Evolutionary conservation across 2,329 filamentous ascomycete species (phyloP), one percentile per base, ranked within the genome.

Genomic region (Aspergillus felis): DNA sequence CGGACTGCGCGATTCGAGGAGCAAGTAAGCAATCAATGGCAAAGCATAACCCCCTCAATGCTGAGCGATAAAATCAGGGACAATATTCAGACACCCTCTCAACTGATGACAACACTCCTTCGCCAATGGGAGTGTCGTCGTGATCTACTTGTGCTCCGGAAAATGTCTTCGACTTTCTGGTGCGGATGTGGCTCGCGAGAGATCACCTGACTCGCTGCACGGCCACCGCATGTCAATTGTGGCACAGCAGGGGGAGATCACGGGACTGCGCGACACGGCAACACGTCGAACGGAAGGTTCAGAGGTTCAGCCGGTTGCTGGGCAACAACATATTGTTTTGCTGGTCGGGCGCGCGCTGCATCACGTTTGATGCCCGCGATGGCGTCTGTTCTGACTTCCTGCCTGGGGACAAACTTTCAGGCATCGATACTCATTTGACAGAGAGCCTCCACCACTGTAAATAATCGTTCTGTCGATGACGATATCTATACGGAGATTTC

Each of bases 301-400:
- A 55, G 51, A 54, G 57, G 49, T 25, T 22, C 47, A 28, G 20
- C 64, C 67, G 69, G 84, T 87, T 87, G 83, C 82, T 66, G 72
- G 64, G 81, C 69, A 72, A 75, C 72, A 38, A 28, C 0, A 12
- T 9, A 22, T 51, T 65, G 56, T 64, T 66, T 64, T 51, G 59
- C 46, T 49, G 35, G 58, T 38, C 20, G 4, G 22, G 6, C 25
- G 44, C 44, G 44, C 44, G 22, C n/a, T 24, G 22, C 22, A 47
- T 24, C 24, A 47, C 44, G 24, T 7, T 27, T 47, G 10, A 24
- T 47, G 20, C 25, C 57, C 61, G 61, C 58, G 61, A 62, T 52
- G 59, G 61, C 59, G 62, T 61, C 54, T 60, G 57, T 12, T 22
- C 41, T 24, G n/a, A 12, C 22, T 46, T 46, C 12, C 22, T 46